These are phyloP conservation scores for Citrus sinensis DNA, from an alignment of 345 rosid species.

Conservation along the genomic window DNA sequence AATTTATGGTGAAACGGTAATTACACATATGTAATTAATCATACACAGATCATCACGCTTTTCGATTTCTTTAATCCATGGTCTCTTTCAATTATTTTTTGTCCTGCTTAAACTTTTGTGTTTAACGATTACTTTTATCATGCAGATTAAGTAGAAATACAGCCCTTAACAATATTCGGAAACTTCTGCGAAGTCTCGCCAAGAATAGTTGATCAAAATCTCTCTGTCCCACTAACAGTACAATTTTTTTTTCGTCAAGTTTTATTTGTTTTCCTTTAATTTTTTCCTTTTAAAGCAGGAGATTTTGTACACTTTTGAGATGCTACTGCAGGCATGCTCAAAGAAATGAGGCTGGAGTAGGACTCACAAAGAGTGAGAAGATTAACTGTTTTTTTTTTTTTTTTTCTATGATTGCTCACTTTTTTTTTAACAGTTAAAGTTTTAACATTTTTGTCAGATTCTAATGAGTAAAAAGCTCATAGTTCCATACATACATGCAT, in stretches of 20 bases:
- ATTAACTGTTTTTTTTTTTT: background rate
- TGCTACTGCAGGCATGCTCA: slow-evolving; percentile 11
- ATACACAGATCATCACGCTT: background rate
- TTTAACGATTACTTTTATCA: no score
- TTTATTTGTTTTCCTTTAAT: background rate
- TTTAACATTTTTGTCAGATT: slow-evolving; percentile 24
- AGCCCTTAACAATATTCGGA: background rate
- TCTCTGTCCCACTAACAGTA: slow-evolving; percentile 3
- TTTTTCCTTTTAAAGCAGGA: background rate
- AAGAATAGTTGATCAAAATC: background rate
- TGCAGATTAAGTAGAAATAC: background rate
- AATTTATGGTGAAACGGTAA: background rate
- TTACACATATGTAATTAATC: background rate
- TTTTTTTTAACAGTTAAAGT: slow-evolving; percentile 9
- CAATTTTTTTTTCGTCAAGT: slow-evolving; percentile 4
- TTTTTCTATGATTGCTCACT: slow-evolving; percentile 22
- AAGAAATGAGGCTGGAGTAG: slow-evolving; percentile 18
- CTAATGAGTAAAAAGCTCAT: slow-evolving; percentile 20
- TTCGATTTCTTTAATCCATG: background rate
- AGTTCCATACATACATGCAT: slow-evolving; percentile 20
- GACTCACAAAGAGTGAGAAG: slow-evolving; percentile 15
- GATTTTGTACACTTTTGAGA: background rate
- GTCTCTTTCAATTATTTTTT: background rate
- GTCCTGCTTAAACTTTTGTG: no score
- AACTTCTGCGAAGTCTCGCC: slow-evolving; percentile 14